Evolutionary conservation across 2,329 filamentous ascomycete species (phyloP), one percentile per base, ranked within the genome.

Genomic region (Juglanconis oblonga): DNA sequence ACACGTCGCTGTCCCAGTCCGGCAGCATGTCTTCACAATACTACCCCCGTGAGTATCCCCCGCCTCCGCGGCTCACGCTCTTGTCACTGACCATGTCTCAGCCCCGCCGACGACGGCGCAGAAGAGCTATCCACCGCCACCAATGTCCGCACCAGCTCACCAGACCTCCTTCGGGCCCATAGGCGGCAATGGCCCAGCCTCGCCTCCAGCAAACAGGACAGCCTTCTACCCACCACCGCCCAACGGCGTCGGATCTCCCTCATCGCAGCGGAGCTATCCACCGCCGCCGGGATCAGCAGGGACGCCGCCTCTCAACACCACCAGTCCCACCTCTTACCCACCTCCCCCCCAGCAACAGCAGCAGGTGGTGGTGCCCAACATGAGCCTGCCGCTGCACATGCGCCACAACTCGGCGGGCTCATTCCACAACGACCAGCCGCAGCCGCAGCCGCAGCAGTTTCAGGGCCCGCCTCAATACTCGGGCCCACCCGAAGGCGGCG

Each of bases 381-480:
- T 67, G 42, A 69, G 66, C 36, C 66, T 79, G 4, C 71, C 77
- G 5, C 62, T 74, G 67, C 69, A 77, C 72, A 61, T 72, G 68
- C 69, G 75, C 53, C 58, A 69, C 64, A 55, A 68, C 64, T 67
- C 69, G 17, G 62, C 70, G 55, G 51, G 58, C 47, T 65, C 69
- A 5, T 55, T 63, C 59, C 56, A 64, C 50, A 52, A 55, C 10
- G 49, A 52, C 17, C 49, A 62, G 8, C 61, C 53, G 13, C 64
- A 63, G 9, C 70, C 73, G 35, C 60, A 69, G 14, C 58, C 67
- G 45, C 36, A 44, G 36, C 52, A 54, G 38, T 48, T 48, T 17
- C 24, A 31, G 32, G 36, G 38, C 17, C 73, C 73, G 11, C 73
- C 74, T 1, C 61, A 65, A 24, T 74, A 74, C 52, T 67, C 67